Percentiles rank a stretch among this genome's conserved stretches.
These are phyloP conservation scores for Amanita exitialis DNA, from an alignment of 768 basidiomycete genomes.

Conservation along the genomic window DNA sequence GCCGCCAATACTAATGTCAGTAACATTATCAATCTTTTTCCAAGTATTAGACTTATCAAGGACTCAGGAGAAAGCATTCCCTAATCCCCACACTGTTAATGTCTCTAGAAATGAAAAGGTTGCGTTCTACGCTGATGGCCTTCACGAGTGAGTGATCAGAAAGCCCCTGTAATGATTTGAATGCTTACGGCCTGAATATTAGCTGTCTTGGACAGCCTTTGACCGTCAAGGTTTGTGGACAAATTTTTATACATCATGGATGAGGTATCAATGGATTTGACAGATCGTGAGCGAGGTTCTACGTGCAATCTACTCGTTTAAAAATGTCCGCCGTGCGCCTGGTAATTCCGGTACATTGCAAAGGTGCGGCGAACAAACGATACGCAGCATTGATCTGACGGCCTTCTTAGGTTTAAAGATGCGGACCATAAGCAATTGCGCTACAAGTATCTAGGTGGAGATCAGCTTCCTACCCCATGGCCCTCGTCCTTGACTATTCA, in stretches of 20 bases:
- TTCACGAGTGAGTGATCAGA: conserved; percentile 25
- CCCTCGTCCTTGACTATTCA: conserved; percentile 45
- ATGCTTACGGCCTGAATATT: background rate
- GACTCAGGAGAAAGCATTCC: conserved; percentile 40
- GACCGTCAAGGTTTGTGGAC: conserved; percentile 39
- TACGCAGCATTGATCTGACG: background rate
- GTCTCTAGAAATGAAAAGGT: conserved; percentile 33
- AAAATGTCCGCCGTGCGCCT: conserved; percentile 55
- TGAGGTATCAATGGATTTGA: background rate
- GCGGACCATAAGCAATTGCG: conserved; percentile 34
- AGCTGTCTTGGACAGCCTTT: conserved; percentile 37
- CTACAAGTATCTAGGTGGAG: conserved; percentile 45
- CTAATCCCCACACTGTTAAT: conserved; percentile 34
- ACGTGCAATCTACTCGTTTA: conserved; percentile 50
- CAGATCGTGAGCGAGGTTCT: conserved; percentile 52
- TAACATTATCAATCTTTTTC: conserved; percentile 4
- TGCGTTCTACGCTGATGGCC: conserved; percentile 37
- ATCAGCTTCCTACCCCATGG: conserved; percentile 50
- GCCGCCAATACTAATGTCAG: conserved; percentile 50
- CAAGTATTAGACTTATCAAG: background rate
- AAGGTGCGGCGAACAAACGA: conserved; percentile 22
- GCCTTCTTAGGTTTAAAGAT: conserved; percentile 36
- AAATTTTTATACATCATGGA: background rate
- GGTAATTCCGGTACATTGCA: conserved; percentile 56
- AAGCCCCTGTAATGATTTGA: background rate